Conservation (phyloP, 768 basidiomycete genomes). For the Pleurotus giganteus region DNA sequence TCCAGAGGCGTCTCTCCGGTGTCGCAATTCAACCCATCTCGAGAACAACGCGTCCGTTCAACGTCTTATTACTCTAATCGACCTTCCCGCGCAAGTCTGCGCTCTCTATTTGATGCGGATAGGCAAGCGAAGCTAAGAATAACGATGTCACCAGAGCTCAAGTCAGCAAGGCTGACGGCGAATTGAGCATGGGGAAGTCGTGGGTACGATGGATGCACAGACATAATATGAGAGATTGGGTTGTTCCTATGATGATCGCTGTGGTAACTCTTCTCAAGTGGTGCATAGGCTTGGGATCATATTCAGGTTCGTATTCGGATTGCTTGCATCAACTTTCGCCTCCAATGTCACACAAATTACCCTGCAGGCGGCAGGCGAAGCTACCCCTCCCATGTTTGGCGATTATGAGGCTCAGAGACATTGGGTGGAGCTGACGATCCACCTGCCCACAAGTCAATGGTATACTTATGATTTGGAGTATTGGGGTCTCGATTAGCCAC, state of each 20-base stretch:
- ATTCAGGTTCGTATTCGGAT: slow-evolving; percentile 81
- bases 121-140: background rate
- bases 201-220: slow-evolving; percentile 85
- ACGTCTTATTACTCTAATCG: slow-evolving; percentile 6
- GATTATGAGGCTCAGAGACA: slow-evolving; percentile 94
- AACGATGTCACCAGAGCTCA: slow-evolving; percentile 11
- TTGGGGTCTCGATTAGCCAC: slow-evolving; percentile 96
- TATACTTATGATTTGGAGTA: slow-evolving; percentile 87
- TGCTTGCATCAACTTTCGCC: too few species aligned
- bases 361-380: too few species aligned
- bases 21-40: slow-evolving; percentile 26
- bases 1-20: slow-evolving; percentile 47
- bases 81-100: slow-evolving; percentile 13
- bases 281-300: slow-evolving; percentile 70
- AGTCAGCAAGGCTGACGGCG: slow-evolving; percentile 23
- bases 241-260: slow-evolving; percentile 55
- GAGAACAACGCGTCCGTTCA: slow-evolving; percentile 7
- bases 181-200: slow-evolving; percentile 46
- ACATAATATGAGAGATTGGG: slow-evolving; percentile 54
- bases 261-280: slow-evolving; percentile 61
- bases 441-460: slow-evolving; percentile 76
- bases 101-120: slow-evolving; percentile 38
- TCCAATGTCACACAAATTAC: too few species aligned
- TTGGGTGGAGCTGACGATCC: slow-evolving; percentile 90
- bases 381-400: slow-evolving; percentile 80